A percentile compares a stretch with the other conserved stretches of the same genome.
Conservation (phyloP, 495 filamentous ascomycete species). For the Neurospora cerealis region DNA sequence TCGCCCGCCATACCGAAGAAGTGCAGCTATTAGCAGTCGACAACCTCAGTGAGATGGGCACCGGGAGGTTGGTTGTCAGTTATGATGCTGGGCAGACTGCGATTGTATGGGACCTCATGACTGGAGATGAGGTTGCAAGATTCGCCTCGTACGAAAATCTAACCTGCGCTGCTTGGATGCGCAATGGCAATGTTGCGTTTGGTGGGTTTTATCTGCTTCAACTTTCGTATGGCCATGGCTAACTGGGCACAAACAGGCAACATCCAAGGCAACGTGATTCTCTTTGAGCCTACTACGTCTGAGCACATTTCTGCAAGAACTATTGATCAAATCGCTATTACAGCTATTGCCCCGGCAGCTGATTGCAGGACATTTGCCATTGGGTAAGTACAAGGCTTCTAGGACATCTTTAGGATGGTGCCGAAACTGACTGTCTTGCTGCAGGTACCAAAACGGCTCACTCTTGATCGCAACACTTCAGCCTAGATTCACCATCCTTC, state of each 20-base stretch:
- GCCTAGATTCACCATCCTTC: slow-evolving; percentile 87
- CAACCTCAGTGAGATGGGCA: slow-evolving; percentile 81
- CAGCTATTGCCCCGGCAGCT: slow-evolving; percentile 77
- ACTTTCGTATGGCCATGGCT: not conserved
- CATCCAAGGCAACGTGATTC: slow-evolving; percentile 80
- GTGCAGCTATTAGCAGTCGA: slow-evolving; percentile 78
- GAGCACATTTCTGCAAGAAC: slow-evolving; percentile 90
- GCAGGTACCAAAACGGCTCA: slow-evolving; percentile 88
- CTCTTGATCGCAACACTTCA: slow-evolving; percentile 82
- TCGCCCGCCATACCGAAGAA: slow-evolving; percentile 74
- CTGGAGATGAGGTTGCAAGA: slow-evolving; percentile 78
- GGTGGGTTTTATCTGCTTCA: slow-evolving; percentile 42
- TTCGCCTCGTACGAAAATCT: slow-evolving; percentile 87
- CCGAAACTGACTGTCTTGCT: slow-evolving; percentile 19
- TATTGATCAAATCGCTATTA: slow-evolving; percentile 84
- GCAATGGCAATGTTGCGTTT: slow-evolving; percentile 94
- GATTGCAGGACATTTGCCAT: slow-evolving; percentile 96
- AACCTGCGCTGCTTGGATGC: slow-evolving; percentile 85
- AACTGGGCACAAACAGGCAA: slow-evolving; percentile 50
- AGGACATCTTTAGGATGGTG: not conserved
- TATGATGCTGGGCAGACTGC: slow-evolving; percentile 86
- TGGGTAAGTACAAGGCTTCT: slow-evolving; percentile 49
- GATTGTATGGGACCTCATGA: slow-evolving; percentile 94
- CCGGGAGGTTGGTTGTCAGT: slow-evolving; percentile 80
- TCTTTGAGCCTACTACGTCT: slow-evolving; percentile 87